These are phyloP conservation scores for Colletotrichum caudatum DNA, from an alignment of 2,329 filamentous ascomycete species.

Conservation along the genomic window DNA sequence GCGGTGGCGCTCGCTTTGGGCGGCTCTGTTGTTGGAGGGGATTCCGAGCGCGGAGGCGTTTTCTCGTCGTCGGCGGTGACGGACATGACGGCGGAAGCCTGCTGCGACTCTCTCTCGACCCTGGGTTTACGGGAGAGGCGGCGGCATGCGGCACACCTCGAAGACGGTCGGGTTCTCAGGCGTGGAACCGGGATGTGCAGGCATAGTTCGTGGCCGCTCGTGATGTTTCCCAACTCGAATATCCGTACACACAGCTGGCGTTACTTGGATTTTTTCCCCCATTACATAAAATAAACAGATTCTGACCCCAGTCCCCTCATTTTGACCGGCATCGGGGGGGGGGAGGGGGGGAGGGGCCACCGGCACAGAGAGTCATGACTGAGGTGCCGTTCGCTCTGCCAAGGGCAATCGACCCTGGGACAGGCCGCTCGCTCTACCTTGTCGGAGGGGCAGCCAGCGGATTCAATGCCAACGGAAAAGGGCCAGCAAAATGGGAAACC, in stretches of 20 bases:
- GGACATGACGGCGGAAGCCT: not conserved
- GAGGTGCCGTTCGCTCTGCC: not conserved
- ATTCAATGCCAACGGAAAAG: not conserved
- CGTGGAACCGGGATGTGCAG: not conserved
- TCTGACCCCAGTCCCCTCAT: not conserved
- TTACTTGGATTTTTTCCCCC: no score
- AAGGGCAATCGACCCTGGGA: not conserved
- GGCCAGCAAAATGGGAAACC: not conserved
- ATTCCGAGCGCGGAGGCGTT: not conserved
- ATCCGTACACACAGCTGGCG: no score
- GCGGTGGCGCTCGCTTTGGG: not conserved
- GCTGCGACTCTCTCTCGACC: not conserved
- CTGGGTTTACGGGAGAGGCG: no score
- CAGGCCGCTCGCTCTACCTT: not conserved
- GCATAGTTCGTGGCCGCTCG: not conserved
- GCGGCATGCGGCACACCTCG: not conserved
- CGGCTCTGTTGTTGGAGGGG: not conserved
- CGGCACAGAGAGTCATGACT: constrained; percentile 7
- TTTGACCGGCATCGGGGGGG: not conserved
- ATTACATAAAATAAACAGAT: not conserved
- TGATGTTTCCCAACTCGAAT: not conserved
- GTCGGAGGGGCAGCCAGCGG: no score
- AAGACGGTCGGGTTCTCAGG: not conserved
- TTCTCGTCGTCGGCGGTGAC: not conserved
- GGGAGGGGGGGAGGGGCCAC: no score